Percentiles rank a stretch among this genome's conserved stretches.
Conservation (phyloP, 768 basidiomycete species). For the Gloeophyllum trabeum region DNA sequence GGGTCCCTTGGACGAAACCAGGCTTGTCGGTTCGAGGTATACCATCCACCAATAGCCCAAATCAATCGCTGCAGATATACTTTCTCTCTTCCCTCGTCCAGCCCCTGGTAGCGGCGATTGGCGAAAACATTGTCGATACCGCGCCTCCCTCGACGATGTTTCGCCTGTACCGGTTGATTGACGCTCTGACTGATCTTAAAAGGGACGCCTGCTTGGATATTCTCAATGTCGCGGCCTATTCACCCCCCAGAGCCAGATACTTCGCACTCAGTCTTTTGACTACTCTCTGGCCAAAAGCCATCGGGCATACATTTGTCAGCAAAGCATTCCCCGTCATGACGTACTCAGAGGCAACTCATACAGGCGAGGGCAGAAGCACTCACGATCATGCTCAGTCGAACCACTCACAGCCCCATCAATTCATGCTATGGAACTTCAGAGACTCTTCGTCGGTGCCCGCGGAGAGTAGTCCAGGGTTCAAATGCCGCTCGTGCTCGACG, state of each 20-base stretch:
- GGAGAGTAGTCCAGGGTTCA: conserved; percentile 23
- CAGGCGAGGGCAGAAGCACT: conserved; percentile 5
- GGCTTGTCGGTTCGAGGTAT: too few relatives aligned
- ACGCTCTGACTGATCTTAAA: conserved; percentile 42
- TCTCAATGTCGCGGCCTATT: conserved; percentile 62
- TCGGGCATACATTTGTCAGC: conserved; percentile 58
- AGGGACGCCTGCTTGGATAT: conserved; percentile 62
- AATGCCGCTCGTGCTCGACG: conserved; percentile 47
- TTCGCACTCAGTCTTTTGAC: conserved; percentile 43
- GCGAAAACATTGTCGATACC: conserved; percentile 41
- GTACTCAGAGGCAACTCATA: conserved; percentile 14
- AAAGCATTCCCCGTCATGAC: conserved; percentile 33
- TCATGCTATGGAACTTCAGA: conserved; percentile 57
- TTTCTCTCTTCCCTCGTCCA: conserved; percentile 50
- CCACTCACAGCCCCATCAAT: conserved; percentile 47
- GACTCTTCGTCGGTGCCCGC: conserved; percentile 13
- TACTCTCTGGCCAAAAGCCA: conserved; percentile 54
- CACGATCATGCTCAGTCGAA: too few relatives aligned
- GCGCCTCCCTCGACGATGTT: conserved; percentile 25
- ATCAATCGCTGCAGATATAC: conserved; percentile 43
- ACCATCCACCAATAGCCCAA: conserved; percentile 48
- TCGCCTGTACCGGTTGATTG: conserved; percentile 42
- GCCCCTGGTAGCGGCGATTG: conserved; percentile 49
- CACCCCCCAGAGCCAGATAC: conserved; percentile 40
- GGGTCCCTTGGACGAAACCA: conserved; percentile 13